Conservation (phyloP, 345 rosid species). For the Sapria himalayana region DNA sequence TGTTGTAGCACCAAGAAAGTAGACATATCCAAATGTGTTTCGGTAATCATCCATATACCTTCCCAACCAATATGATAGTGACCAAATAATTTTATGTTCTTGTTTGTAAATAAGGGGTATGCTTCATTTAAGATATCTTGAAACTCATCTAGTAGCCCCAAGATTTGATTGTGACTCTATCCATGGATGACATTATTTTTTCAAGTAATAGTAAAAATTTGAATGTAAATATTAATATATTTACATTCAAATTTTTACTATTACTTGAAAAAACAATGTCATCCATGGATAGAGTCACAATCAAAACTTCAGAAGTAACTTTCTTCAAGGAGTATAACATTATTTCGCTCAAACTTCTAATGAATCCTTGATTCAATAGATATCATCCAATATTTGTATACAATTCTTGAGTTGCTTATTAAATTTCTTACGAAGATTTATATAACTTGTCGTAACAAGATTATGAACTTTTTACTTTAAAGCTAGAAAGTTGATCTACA, state of each 20-base stretch:
- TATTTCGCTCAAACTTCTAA: background rate
- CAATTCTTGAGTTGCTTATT: too few species aligned
- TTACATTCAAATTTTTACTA: background rate
- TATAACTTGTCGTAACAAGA: background rate
- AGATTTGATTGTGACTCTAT: background rate
- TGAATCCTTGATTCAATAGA: background rate
- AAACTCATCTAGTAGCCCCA: background rate
- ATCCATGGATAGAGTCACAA: constrained; percentile 2
- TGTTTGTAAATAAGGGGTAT: background rate
- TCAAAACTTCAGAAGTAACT: background rate
- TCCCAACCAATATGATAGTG: background rate
- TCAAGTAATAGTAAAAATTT: too few species aligned
- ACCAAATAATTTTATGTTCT: background rate
- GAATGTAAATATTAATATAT: too few species aligned
- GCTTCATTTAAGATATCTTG: background rate
- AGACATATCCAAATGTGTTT: background rate
- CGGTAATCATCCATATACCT: background rate
- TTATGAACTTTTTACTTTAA: background rate
- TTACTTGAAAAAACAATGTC: constrained; percentile 2
- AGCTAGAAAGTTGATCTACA: background rate
- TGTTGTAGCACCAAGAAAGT: background rate
- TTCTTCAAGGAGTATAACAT: background rate
- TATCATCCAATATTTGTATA: background rate
- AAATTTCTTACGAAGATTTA: too few species aligned
- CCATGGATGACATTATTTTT: too few species aligned